Percentiles rank a stretch among this genome's conserved stretches.
Conservation (phyloP, 306 rosid species). For the Abrus pulchellus region DNA sequence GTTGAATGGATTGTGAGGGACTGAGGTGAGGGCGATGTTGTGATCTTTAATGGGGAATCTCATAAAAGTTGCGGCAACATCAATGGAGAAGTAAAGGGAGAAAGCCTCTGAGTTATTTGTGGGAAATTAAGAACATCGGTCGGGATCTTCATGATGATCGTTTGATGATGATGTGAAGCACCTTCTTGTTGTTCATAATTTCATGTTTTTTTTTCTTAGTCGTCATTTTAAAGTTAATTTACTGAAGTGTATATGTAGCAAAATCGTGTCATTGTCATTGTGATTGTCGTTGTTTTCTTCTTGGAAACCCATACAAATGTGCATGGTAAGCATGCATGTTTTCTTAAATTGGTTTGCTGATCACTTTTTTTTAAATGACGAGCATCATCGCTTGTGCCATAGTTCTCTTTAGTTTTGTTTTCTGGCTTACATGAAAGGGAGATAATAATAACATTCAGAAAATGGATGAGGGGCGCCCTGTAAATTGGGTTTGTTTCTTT, state of each 20-base stretch:
- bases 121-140: background rate
- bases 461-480: too few relatives aligned
- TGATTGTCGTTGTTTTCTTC: slow-evolving; percentile 6
- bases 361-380: background rate
- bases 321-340: background rate
- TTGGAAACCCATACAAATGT: background rate
- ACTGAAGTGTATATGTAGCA: slow-evolving; percentile 35
- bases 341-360: background rate
- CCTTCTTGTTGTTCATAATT: background rate
- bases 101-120: background rate
- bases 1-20: too few relatives aligned
- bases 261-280: background rate
- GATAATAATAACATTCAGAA: background rate
- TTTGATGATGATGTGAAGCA: slow-evolving; percentile 36
- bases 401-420: background rate
- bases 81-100: background rate
- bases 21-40: too few relatives aligned
- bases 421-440: background rate
- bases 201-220: background rate
- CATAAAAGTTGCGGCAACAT: too few relatives aligned
- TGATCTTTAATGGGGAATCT: background rate
- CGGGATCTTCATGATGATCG: too few relatives aligned
- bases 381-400: background rate
- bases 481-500: too few relatives aligned
- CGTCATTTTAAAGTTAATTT: slow-evolving; percentile 39